Conservation (phyloP, 1,284 basidiomycete genomes). For the Microbotryomycetes sp. region DNA sequence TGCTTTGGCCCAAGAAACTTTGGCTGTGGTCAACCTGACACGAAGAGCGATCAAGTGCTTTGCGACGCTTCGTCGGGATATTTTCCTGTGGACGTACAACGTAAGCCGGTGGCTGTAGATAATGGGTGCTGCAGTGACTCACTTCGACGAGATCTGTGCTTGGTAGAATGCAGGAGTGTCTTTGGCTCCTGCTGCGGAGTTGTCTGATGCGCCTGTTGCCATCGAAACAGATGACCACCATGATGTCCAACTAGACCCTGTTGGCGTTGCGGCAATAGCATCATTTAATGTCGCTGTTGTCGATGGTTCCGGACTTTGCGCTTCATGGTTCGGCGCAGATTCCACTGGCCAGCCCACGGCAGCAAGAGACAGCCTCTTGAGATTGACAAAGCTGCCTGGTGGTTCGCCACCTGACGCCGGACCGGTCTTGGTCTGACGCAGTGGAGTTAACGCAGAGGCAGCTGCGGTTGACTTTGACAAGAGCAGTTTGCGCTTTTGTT, state of each 20-base stretch:
- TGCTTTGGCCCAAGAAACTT: conserved; percentile 66
- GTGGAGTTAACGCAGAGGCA: conserved; percentile 46
- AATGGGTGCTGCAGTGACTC: conserved; percentile 41
- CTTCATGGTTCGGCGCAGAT: no score
- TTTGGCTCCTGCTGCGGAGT: conserved; percentile 34
- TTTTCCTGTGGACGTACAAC: no score
- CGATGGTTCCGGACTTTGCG: no score
- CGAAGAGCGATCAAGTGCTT: conserved; percentile 78
- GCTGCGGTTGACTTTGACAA: conserved; percentile 40
- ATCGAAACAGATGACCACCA: conserved; percentile 52
- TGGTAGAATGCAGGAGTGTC: conserved; percentile 38
- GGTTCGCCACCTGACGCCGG: conserved; percentile 38
- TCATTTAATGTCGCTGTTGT: no score
- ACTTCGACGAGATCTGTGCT: conserved; percentile 50
- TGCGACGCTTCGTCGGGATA: conserved; percentile 56
- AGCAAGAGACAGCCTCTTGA: conserved; percentile 47
- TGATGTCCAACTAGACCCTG: conserved; percentile 30
- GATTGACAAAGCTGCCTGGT: conserved; percentile 50
- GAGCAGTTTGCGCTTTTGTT: conserved; percentile 65
- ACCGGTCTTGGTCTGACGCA: conserved; percentile 42
- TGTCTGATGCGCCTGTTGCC: conserved; percentile 41
- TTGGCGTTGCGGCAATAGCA: no score
- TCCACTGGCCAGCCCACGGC: conserved; percentile 27
- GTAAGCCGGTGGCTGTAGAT: no score
- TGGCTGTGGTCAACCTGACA: conserved; percentile 76